Evolutionary conservation across 208 protist genomes (phyloP).

Genomic region (Crithidia acanthocephali): DNA sequence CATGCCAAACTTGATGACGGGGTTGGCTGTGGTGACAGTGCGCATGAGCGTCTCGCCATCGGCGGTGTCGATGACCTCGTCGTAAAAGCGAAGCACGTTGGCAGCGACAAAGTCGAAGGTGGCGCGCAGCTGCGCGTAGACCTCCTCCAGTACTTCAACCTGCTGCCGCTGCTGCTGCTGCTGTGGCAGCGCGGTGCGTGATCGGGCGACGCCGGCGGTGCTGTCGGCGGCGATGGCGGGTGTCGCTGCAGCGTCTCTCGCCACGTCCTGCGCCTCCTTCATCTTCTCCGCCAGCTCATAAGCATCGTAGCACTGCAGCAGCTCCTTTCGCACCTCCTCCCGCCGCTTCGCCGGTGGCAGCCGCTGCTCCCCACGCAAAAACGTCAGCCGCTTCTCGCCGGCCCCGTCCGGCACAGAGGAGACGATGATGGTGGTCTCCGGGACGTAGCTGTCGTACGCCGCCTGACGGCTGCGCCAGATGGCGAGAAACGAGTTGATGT

Average conservation of each 20-base stretch:
- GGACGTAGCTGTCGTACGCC: slow-evolving; percentile 26
- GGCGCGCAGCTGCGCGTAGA: slow-evolving; percentile 67
- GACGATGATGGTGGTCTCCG: slow-evolving; percentile 44
- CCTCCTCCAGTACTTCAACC: slow-evolving; percentile 42
- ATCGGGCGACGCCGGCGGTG: no score
- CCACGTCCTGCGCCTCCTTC: slow-evolving; percentile 55
- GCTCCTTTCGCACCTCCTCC: slow-evolving; percentile 55
- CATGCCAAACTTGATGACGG: slow-evolving; percentile 87
- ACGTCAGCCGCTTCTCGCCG: slow-evolving; percentile 29
- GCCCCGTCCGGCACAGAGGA: slow-evolving; percentile 4
- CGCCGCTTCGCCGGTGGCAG: slow-evolving; percentile 47
- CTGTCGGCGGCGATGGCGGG: background rate
- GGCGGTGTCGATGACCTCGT: slow-evolving; percentile 73
- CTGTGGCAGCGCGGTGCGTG: background rate
- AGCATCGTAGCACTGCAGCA: slow-evolving; percentile 73
- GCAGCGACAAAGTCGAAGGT: slow-evolving; percentile 84
- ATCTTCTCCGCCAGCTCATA: slow-evolving; percentile 77
- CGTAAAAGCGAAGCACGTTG: slow-evolving; percentile 77
- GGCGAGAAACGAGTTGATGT: slow-evolving; percentile 91
- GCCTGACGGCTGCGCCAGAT: slow-evolving; percentile 76
- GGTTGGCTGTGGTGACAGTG: slow-evolving; percentile 43
- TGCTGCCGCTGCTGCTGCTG: slow-evolving; percentile 19
- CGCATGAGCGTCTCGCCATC: slow-evolving; percentile 84
- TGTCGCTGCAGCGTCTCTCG: slow-evolving; percentile 1
- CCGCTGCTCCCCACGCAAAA: slow-evolving; percentile 66